Base-by-base conservation (phyloP, 208 protist species). In the Herpetomonas samuelpessoai region DNA sequence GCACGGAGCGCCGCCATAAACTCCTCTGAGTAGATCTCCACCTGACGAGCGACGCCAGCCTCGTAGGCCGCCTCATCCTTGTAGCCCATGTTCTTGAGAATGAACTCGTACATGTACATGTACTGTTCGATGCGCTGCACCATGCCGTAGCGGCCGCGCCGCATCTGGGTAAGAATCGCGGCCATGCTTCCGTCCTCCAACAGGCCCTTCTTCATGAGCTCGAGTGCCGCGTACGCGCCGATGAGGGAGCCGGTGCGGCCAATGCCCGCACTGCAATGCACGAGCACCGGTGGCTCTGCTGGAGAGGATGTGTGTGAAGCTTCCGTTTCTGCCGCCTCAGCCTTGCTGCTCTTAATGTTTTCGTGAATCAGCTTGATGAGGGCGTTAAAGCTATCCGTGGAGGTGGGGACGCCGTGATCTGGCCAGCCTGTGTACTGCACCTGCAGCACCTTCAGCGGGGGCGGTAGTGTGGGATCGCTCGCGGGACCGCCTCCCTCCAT, bases 221-320 rank as follows among this genome's bases (percentile, higher is more conserved):
- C 28, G 14, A 89, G 27, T 3, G 61, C 81, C 0, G 70, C 74
- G 63, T 95, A 95, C 41, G 75, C 75, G 10, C 75, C 88, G 46
- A 95, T 92, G 38, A 95, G 67, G 25, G 88, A 92, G 31, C 84
- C 88, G 10, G 88, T 91, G 35, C 88, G 83, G 9, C 88, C 88
- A 52, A 95, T 84, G 28, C 88, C 88, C 6, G 88, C 88, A 62
- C 88, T 95, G 62, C 88, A 95, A 67, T 95, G 88, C 61, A 92
- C 83, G 25, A 92, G n/a, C 25, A 92, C 63, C 6, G 79, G 82
- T 0, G 66, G 38, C 25, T 14, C 26, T 19, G 35, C 3, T 12
- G 29, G 55, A 7, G 65, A 50, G 26, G 66, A 26, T 44, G 30
- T 45, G 9, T 6, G 22, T 25, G 19, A 10, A 21, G 16, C 46